Evolutionary conservation across 306 rosid genomes (phyloP), one percentile per base, ranked within the genome.

Genomic region (Vigna angularis): DNA sequence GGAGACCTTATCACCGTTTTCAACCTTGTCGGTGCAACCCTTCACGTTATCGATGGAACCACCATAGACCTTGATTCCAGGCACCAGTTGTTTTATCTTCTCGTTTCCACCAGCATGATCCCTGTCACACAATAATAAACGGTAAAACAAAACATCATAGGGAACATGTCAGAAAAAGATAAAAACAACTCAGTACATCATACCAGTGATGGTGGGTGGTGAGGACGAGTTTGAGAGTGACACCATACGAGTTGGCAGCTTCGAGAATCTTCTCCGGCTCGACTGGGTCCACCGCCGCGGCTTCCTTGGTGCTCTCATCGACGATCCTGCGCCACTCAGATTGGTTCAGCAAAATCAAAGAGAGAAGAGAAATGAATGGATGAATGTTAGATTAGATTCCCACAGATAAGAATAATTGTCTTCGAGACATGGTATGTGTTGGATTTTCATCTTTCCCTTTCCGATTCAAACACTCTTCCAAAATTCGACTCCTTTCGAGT

Each of bases 171-270:
- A 56, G 4, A 3, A 9, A 22, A 6, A 7, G 57, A n/a, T 6
- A 51, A 51, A 50, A 51, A n/a, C 22, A 51, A 12, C 15, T 11
- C 12, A 51, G 14, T 20, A 8, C 8, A 85, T 22, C 24, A 18
- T 9, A 55, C 98, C 98, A 91, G 88, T 95, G 98, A 83, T 95
- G 98, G 76, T 95, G 98, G 40, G 98, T 95, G 52, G 98, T 95
- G 86, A 95, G 97, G 72, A 92, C 97, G 80, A 92, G 66, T 86
- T 95, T 95, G 85, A 95, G 78, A 62, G 70, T 67, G 53, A 80
- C 84, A 11, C 95, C 95, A 6, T 85, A 91, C 13, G 89, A 83
- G 61, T 82, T 85, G 28, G 98, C 90, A 77, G 40, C 89, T 76
- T 91, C 77, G 0, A 95, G 85, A 81, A 95, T 63, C 89, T 92